These are phyloP conservation scores for Candida chilensis DNA, from an alignment of 805 yeast genomes.

Conservation along the genomic window DNA sequence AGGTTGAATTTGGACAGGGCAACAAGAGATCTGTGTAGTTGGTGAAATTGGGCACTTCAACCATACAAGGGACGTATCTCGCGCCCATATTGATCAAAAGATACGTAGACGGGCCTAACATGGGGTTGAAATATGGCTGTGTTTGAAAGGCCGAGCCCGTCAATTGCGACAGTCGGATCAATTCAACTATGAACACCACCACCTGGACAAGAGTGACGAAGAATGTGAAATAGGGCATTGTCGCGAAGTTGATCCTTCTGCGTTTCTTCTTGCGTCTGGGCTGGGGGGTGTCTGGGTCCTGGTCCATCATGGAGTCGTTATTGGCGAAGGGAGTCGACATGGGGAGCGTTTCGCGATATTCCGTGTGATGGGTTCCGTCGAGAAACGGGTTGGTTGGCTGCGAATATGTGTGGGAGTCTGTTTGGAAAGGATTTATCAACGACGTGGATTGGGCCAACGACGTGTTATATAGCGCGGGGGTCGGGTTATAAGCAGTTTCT, in stretches of 20 bases:
- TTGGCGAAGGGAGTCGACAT: too few relatives aligned
- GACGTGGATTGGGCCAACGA: too few relatives aligned
- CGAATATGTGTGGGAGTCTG: too few relatives aligned
- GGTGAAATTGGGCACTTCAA: slow-evolving; percentile 37
- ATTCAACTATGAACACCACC: slow-evolving; percentile 52
- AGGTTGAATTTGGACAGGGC: slow-evolving; percentile 67
- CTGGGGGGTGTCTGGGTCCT: too few relatives aligned
- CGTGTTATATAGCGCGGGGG: not conserved
- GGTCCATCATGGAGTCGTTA: too few relatives aligned
- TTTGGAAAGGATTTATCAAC: too few relatives aligned
- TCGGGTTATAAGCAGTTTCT: not conserved
- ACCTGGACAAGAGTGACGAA: slow-evolving; percentile 36
- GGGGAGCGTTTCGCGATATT: too few relatives aligned
- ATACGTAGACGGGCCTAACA: slow-evolving; percentile 69
- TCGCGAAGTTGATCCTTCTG: too few relatives aligned
- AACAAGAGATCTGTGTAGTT: slow-evolving; percentile 31
- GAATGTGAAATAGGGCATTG: slow-evolving; percentile 28
- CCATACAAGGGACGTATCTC: slow-evolving; percentile 66
- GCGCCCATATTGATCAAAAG: slow-evolving; percentile 64
- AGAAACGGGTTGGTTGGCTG: too few relatives aligned
- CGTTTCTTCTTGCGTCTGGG: too few relatives aligned
- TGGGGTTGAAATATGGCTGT: slow-evolving; percentile 66
- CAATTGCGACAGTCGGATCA: slow-evolving; percentile 42
- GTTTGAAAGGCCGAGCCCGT: slow-evolving; percentile 64
- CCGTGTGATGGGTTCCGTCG: too few relatives aligned